Evolutionary conservation across 2,329 filamentous ascomycete genomes (phyloP), one percentile per base, ranked within the genome.

Genomic region (Sclerotinia nivalis): DNA sequence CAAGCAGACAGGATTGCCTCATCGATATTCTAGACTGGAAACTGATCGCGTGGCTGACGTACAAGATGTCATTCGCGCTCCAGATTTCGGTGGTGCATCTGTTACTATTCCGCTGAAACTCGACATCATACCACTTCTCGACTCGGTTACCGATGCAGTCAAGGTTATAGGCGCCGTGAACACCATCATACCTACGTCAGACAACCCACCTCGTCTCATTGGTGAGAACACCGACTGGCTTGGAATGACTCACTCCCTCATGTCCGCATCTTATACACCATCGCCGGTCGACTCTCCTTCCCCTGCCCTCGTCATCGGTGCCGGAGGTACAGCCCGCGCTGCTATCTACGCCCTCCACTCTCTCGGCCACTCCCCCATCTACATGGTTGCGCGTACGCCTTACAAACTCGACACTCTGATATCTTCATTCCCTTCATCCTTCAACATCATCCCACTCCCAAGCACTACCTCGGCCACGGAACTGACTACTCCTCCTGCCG

Each of bases 201-300:
- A 81, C 25, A 62, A 69, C 5, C 69, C 74, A 10, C 60, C 81
- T 62, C 86, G 84, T 5, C 87, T 98, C 4, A 80, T 92, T 22
- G 96, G 96, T 56, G 92, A 94, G 79, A 99, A 99, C 81, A 99
- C 96, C 18, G 96, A 99, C 82, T 99, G 93, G 91, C 87, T 89
- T 77, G 96, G 96, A 72, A 99, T 99, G 89, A 88, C 91, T 2
- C 88, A 91, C 74, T 90, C 92, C 4, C 86, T 99, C 47, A 71
- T 74, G 7, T 74, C 77, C 8, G 72, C 71, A 28, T 73, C 72
- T 37, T 78, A 76, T 59, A 68, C 72, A 4, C 72, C 76, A 4
- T 68, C 74, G 18, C 72, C 75, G 22, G 76, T 78, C 5, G 78
- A 72, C 25, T 50, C 74, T 22, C 73, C 73, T 50, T 81, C 83